Evolutionary conservation across 176 grass and related monocot species (phyloP), one percentile per base, ranked within the genome.

Genomic region (Ensete glaucum): DNA sequence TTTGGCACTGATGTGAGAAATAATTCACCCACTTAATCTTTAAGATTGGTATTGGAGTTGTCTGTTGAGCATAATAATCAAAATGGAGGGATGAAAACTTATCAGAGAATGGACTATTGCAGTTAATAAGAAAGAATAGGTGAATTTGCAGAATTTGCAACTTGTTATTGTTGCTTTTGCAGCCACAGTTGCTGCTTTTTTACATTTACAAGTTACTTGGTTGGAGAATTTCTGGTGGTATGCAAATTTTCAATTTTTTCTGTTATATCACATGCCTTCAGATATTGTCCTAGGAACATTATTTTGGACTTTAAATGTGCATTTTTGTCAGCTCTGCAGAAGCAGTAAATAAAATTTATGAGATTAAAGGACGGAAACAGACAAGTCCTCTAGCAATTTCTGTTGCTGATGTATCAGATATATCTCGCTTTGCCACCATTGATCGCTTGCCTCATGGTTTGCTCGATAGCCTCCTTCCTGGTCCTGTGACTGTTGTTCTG

Each of bases 311-410:
- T 72, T 65, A 73, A 80, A 82, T 71, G 6, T 2, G 23, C 69
- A 78, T 73, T 87, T 71, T 62, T 91, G 62, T 51, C 90, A 99
- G 95, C 79, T 99, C 95, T 84, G 82, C 84, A 55, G 88, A 84
- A 74, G 90, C 90, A 69, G 84, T 94, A 52, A 94, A 93, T 59
- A 77, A 66, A 72, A 99, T 99, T 59, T 99, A 94, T 76, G 86
- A 93, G 68, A 99, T 94, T 71, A 99, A 99, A 94, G 95, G 95
- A 16, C 90, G 90, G 34, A 69, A 82, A 25, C 84, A 91, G 64
- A 91, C 88, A 51, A 87, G 80, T 50, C 95, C 95, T 78, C 73
- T 99, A 65, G 90, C 95, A 54, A 91, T 99, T 71, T 99, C 84
- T 85, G 90, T 91, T 84, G 90, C 84, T 79, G 95, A 91, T 84